phyloP scores from a whole-genome alignment of 805 yeast genomes.

The Hanseniaspora thailandica region DNA sequence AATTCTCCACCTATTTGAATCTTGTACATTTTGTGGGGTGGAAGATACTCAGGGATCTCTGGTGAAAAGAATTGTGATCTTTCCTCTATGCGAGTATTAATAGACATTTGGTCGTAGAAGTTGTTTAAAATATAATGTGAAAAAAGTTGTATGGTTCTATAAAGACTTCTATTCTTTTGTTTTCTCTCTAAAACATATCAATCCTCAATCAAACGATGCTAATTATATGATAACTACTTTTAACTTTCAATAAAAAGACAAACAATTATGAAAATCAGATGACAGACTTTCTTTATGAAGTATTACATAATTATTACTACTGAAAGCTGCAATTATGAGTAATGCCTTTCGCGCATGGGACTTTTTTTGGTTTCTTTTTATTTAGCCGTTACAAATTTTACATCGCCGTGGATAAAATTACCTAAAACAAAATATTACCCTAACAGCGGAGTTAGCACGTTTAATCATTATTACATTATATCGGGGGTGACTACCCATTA shows the following conservation, averaged over 20 bases:
- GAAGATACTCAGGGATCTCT: slow-evolving; percentile 42
- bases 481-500: too few species aligned
- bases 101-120: not conserved
- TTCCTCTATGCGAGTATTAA: not conserved
- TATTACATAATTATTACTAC: not conserved
- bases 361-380: too few species aligned
- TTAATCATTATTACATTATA: too few species aligned
- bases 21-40: slow-evolving; percentile 57
- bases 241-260: not conserved
- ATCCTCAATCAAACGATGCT: too few species aligned
- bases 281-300: too few species aligned
- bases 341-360: not conserved
- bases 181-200: too few species aligned
- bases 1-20: slow-evolving; percentile 57
- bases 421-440: not conserved
- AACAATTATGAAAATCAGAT: too few species aligned
- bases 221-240: too few species aligned
- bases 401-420: not conserved
- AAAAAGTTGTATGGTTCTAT: too few species aligned
- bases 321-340: not conserved
- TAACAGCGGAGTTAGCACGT: too few species aligned
- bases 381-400: not conserved
- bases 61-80: slow-evolving; percentile 26
- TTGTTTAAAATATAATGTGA: too few species aligned
- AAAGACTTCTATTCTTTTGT: too few species aligned